phyloP scores from a whole-genome alignment of 768 basidiomycete genomes.

The Leccinum boreale region DNA sequence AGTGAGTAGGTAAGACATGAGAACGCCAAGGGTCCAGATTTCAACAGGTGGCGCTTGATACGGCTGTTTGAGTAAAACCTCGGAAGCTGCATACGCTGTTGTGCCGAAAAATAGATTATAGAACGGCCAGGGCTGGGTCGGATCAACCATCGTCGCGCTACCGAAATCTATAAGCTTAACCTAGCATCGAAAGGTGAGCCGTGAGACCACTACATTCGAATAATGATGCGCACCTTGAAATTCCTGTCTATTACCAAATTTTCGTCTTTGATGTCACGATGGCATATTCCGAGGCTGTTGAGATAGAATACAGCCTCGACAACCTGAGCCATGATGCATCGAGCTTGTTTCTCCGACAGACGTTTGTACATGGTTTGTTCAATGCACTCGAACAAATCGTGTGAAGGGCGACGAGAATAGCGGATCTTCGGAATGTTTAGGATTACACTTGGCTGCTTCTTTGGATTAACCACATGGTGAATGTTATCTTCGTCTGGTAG shows the following conservation, averaged over 20 bases:
- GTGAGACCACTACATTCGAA: neutral
- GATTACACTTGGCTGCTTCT: slow-evolving; percentile 8
- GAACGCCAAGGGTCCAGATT: slow-evolving; percentile 93
- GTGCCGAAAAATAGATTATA: slow-evolving; percentile 88
- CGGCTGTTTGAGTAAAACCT: slow-evolving; percentile 82
- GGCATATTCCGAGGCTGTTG: slow-evolving; percentile 78
- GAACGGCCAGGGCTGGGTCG: slow-evolving; percentile 55
- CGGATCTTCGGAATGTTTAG: slow-evolving; percentile 34
- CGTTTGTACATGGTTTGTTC: slow-evolving; percentile 81
- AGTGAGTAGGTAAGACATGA: slow-evolving; percentile 91
- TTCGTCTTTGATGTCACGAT: slow-evolving; percentile 97
- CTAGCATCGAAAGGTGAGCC: slow-evolving; percentile 35
- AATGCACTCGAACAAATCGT: slow-evolving; percentile 95
- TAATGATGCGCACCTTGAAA: slow-evolving; percentile 49
- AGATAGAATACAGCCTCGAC: slow-evolving; percentile 83
- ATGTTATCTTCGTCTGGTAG: slow-evolving; percentile 8
- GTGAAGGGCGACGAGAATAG: slow-evolving; percentile 70
- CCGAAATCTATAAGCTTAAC: slow-evolving; percentile 98
- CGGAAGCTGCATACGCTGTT: slow-evolving; percentile 93
- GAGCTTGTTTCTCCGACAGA: slow-evolving; percentile 73
- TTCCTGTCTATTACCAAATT: slow-evolving; percentile 80
- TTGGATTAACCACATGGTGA: slow-evolving; percentile 4
- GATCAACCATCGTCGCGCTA: slow-evolving; percentile 75
- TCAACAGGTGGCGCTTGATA: slow-evolving; percentile 95
- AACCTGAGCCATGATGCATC: slow-evolving; percentile 83